phyloP scores from a whole-genome alignment of 129 eudicot genomes.

The Arctium minus region DNA sequence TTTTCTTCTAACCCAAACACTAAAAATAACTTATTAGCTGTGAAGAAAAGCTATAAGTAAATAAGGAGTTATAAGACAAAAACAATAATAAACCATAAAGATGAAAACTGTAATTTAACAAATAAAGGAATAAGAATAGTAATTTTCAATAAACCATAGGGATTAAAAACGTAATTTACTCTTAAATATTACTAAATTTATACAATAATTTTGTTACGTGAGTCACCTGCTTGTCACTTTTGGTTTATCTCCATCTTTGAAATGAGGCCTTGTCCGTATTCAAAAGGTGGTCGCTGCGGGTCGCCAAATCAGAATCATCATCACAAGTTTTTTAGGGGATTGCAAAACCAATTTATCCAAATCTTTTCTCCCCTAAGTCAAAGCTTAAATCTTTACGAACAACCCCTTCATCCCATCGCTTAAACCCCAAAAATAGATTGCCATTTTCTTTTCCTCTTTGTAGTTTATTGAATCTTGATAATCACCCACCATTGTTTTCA shows the following conservation, averaged over 20 bases:
- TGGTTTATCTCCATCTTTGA: not conserved
- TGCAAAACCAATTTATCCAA: not conserved
- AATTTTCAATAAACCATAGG: no score
- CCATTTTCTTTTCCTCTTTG: slow-evolving; percentile 1
- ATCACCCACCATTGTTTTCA: not conserved
- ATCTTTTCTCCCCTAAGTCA: slow-evolving; percentile 6
- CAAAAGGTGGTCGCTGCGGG: not conserved
- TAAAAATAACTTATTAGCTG: no score
- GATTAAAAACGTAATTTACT: no score
- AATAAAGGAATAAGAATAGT: no score
- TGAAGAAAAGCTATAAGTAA: no score
- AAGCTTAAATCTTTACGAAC: slow-evolving; percentile 10
- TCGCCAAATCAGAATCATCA: not conserved
- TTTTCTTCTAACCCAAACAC: no score
- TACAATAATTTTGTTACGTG: not conserved
- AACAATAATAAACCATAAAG: no score
- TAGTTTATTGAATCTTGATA: not conserved
- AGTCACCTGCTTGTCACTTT: not conserved
- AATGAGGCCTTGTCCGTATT: not conserved
- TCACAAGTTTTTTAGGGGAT: not conserved
- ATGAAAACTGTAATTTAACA: no score
- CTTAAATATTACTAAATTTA: no score
- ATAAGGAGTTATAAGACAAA: no score
- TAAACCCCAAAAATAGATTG: not conserved
- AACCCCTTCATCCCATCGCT: not conserved